Percentiles rank a stretch among this genome's conserved stretches.
Conservation (phyloP, 495 filamentous ascomycete species). For the Bryoglossum gracile region DNA sequence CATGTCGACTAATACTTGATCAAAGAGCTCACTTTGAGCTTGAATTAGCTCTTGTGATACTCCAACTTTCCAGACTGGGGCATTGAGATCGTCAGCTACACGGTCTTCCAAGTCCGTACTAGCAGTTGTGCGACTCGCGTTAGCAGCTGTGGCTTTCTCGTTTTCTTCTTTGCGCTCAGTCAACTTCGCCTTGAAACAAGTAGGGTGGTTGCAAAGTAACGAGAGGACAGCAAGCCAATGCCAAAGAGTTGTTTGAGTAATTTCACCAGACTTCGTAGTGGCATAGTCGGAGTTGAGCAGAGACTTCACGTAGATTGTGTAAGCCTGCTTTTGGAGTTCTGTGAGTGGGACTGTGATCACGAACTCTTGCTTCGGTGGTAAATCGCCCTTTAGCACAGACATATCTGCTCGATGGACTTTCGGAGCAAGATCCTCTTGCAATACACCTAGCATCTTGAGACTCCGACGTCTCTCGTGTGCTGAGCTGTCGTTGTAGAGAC, state of each 20-base stretch:
- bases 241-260: conserved; percentile 33
- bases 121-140: conserved; percentile 1
- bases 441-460: conserved; percentile 57
- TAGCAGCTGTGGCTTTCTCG: conserved; percentile 17
- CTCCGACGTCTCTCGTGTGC: conserved; percentile 43
- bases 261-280: conserved; percentile 23
- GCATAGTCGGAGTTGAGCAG: conserved; percentile 23
- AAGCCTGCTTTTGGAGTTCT: conserved; percentile 53
- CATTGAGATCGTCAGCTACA: conserved; percentile 27
- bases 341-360: conserved; percentile 68
- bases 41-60: conserved; percentile 19
- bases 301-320: conserved; percentile 48
- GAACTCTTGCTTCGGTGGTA: conserved; percentile 75
- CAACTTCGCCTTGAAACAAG: conserved; percentile 52
- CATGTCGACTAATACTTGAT: conserved; percentile 16
- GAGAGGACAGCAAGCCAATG: conserved; percentile 49
- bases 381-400: conserved; percentile 51
- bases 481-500: conserved; percentile 58
- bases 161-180: conserved; percentile 22
- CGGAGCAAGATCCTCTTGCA: conserved; percentile 64
- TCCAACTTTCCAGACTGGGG: conserved; percentile 28
- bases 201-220: conserved; percentile 72
- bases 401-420: conserved; percentile 75
- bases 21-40: conserved; percentile 13
- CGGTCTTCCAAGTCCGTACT: conserved; percentile 25